Conservation (phyloP, 345 rosid species). For the Tarenaya hassleriana region DNA sequence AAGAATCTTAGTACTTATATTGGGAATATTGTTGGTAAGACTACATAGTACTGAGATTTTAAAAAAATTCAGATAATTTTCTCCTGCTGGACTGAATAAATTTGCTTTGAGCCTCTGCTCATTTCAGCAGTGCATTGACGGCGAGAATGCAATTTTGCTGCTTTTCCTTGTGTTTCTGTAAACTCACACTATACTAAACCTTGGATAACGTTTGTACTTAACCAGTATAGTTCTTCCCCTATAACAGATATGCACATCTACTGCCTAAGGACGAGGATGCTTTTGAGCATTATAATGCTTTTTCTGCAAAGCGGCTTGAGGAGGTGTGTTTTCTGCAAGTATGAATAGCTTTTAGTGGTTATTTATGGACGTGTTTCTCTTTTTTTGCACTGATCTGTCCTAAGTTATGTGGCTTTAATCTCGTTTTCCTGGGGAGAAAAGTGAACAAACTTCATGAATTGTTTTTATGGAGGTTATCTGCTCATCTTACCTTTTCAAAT, state of each 20-base stretch:
- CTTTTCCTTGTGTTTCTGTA: constrained; percentile 15
- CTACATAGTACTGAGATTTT: too few species aligned
- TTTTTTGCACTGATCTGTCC: constrained; percentile 13
- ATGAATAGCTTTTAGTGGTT: constrained; percentile 8
- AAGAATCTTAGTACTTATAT: too few species aligned
- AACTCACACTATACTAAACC: too few species aligned
- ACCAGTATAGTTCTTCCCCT: constrained; percentile 7
- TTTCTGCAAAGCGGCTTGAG: constrained; percentile 72
- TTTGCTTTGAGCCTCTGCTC: too few species aligned
- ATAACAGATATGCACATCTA: constrained; percentile 79
- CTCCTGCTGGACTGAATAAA: too few species aligned
- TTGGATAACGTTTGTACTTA: constrained; percentile 14
- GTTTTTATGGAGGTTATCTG: constrained; percentile 7
- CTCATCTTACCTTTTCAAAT: constrained; percentile 2
- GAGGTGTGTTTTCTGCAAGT: constrained; percentile 48
- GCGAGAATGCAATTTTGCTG: constrained; percentile 14
- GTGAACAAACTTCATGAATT: constrained; percentile 10
- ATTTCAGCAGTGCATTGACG: too few species aligned
- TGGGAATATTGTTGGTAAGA: constrained; percentile 11
- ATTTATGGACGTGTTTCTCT: constrained; percentile 9
- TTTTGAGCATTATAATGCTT: constrained; percentile 66
- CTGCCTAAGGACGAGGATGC: constrained; percentile 90
- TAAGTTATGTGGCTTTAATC: constrained; percentile 12
- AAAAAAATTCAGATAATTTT: too few species aligned
- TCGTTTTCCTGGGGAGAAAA: constrained; percentile 3